Percentiles rank a stretch among this genome's conserved stretches.
Conservation (phyloP, 116 monocot genomes). For the Posidonia oceanica region DNA sequence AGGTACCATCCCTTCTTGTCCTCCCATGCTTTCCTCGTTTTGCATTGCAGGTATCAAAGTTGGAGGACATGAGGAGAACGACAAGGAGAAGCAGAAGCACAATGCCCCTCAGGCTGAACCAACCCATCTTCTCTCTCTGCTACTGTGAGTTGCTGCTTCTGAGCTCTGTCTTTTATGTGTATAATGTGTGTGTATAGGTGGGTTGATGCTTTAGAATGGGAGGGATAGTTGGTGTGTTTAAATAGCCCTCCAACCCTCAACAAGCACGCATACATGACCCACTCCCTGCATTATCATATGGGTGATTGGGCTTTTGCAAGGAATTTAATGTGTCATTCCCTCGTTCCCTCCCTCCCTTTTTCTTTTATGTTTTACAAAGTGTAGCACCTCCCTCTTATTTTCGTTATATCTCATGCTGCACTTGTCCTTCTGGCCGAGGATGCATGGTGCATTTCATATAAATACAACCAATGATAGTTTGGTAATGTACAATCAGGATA, state of each 20-base stretch:
- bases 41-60: conserved; percentile 25
- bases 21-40: conserved; percentile 37
- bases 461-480: neutral
- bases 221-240: conserved; percentile 16
- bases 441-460: neutral
- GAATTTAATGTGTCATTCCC: neutral
- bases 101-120: conserved; percentile 17
- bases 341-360: neutral
- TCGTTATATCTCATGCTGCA: neutral
- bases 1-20: conserved; percentile 3
- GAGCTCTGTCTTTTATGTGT: neutral
- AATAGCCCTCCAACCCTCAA: conserved; percentile 13
- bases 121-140: conserved; percentile 3
- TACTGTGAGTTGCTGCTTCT: neutral
- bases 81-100: conserved; percentile 26
- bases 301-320: neutral
- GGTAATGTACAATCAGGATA: neutral
- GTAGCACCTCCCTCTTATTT: neutral
- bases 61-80: conserved; percentile 16
- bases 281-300: neutral
- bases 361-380: neutral
- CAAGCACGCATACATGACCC: neutral
- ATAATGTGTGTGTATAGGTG: neutral
- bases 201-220: conserved; percentile 6
- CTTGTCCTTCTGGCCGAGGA: neutral